Evolutionary conservation across 140 eudicot genomes (phyloP), one percentile per base, ranked within the genome.

Genomic region (Cichorium intybus): DNA sequence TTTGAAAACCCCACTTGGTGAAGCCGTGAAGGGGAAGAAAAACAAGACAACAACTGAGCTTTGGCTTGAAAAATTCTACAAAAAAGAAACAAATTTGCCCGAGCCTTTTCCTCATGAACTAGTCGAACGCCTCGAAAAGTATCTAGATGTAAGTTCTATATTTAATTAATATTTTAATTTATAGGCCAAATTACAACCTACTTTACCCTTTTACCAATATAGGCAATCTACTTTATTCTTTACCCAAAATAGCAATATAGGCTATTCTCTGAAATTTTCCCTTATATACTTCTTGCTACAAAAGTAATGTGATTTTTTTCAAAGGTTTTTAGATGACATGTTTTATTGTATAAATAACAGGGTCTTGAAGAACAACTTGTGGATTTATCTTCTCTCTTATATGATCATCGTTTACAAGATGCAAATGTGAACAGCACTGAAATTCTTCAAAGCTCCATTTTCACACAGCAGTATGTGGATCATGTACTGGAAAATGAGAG

Each of bases 51-150:
- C 79, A 71, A 89, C 97, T 2, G 99, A 86, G 71, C 71, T 94
- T 20, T 94, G 99, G 99, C 39, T 94, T 62, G 97, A 94, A 69
- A 94, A 94, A 72, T 94, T 94, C 79, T 89, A 89, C 87, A 94
- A 94, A 75, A 94, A 89, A 52, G 89, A 83, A 56, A 89, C 95
- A 54, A 80, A 86, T 74, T 59, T 94, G 60, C 99, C 99, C 17
- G 99, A 94, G 70, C 99, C 99, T 24, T 84, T 89, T 43, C 99
- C 99, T 12, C 95, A 89, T 62, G 99, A 86, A 64, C 79, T 94
- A 70, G 99, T 94, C 22, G 95, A 94, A 26, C 81, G 87, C 28
- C 71, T 94, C 33, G 99, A 94, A 70, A 89, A 76, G 28, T 94
- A 89, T 76, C 58, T 91, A 48, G 96, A 91, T 72, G 97, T 87